phyloP scores from a whole-genome alignment of 148 eudicot genomes.

The Arctostaphylos glauca region DNA sequence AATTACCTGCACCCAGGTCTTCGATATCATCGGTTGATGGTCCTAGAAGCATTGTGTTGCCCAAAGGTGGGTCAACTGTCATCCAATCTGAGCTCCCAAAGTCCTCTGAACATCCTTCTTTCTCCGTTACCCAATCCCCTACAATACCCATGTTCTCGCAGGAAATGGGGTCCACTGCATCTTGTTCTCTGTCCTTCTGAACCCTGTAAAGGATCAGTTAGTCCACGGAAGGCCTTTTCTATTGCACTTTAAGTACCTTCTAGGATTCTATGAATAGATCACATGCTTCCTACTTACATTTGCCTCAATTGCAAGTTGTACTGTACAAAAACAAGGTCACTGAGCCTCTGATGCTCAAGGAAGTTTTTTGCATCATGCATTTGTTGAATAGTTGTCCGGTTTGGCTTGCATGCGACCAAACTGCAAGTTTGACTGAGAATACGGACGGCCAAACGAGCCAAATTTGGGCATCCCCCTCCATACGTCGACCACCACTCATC shows the following conservation, averaged over 20 bases:
- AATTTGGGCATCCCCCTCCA: constrained; percentile 84
- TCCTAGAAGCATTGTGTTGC: constrained; percentile 40
- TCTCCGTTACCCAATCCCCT: constrained; percentile 60
- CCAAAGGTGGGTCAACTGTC: constrained; percentile 58
- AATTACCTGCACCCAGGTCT: constrained; percentile 60
- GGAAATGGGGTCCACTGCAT: constrained; percentile 56
- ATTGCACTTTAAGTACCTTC: not conserved
- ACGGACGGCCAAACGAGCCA: constrained; percentile 79
- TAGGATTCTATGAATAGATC: not conserved
- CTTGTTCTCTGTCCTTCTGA: constrained; percentile 53
- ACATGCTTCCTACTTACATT: constrained; percentile 41
- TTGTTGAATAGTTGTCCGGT: constrained; percentile 47
- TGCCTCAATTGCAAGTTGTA: constrained; percentile 68
- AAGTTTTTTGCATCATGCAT: constrained; percentile 58
- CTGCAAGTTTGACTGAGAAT: constrained; percentile 91
- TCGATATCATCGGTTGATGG: constrained; percentile 56
- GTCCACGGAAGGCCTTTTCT: not conserved
- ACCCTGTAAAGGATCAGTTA: constrained; percentile 31
- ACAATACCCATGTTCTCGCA: constrained; percentile 39
- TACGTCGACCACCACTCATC: constrained; percentile 98
- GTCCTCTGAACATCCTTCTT: constrained; percentile 52
- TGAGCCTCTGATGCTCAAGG: constrained; percentile 78
- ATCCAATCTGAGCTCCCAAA: constrained; percentile 60
- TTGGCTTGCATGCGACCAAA: constrained; percentile 46
- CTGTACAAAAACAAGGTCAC: constrained; percentile 76